These are phyloP conservation scores for Straminergon stramineum DNA, from an alignment of 225 moss, liverwort and hornwort species.

Conservation along the genomic window DNA sequence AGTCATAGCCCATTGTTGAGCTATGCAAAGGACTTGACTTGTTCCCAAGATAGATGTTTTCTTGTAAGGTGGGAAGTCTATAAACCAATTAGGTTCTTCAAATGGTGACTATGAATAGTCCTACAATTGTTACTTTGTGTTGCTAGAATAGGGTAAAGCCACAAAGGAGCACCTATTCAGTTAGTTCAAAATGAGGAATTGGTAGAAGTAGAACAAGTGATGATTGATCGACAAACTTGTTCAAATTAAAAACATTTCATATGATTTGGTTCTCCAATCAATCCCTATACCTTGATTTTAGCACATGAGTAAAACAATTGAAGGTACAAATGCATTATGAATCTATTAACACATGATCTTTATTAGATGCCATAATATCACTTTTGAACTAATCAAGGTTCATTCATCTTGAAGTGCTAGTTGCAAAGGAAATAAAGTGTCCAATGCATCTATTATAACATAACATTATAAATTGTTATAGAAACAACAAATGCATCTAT, in stretches of 20 bases:
- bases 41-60: fast-evolving
- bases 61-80: fast-evolving
- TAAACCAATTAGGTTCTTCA: too few relatives aligned
- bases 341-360: neutral
- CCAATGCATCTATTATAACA: too few relatives aligned
- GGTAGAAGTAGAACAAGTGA: neutral
- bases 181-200: neutral
- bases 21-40: too few relatives aligned
- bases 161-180: neutral
- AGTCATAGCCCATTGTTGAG: neutral
- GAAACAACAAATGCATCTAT: neutral
- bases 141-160: neutral
- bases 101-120: too few relatives aligned
- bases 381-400: neutral
- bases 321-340: neutral
- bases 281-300: neutral
- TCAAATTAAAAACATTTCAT: neutral
- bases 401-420: fast-evolving
- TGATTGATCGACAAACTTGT: neutral
- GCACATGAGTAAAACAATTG: neutral
- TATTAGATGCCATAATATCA: neutral
- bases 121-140: too few relatives aligned
- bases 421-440: fast-evolving
- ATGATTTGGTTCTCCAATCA: neutral
- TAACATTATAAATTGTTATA: neutral